phyloP scores from a whole-genome alignment of 306 rosid species.

The Begonia masoniana region DNA sequence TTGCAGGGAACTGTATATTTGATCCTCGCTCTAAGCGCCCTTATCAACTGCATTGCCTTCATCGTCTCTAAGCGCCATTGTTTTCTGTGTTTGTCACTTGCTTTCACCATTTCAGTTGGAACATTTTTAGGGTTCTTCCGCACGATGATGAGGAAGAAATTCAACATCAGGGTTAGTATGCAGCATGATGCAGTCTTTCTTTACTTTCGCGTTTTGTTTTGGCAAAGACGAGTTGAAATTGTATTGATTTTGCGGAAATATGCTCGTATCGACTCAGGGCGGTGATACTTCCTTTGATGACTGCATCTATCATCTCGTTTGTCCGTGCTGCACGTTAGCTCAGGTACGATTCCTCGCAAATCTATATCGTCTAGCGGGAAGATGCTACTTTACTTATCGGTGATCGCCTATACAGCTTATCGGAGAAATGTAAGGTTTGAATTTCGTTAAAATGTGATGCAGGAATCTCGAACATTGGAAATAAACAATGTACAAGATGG shows the following conservation, averaged over 20 bases:
- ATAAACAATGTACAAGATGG: constrained; percentile 96
- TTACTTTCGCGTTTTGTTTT: too few species aligned
- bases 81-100: constrained; percentile 63
- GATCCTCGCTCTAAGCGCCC: constrained; percentile 31
- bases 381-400: too few species aligned
- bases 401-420: neutral
- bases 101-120: constrained; percentile 41
- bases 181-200: too few species aligned
- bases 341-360: constrained; percentile 22
- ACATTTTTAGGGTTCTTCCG: constrained; percentile 76
- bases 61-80: constrained; percentile 40
- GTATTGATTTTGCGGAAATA: too few species aligned
- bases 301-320: constrained; percentile 42
- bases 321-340: constrained; percentile 45
- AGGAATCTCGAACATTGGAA: constrained; percentile 94
- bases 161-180: constrained; percentile 73
- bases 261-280: constrained; percentile 17
- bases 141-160: constrained; percentile 68
- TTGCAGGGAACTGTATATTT: constrained; percentile 54
- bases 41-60: constrained; percentile 46
- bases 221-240: too few species aligned
- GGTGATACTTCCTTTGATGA: constrained; percentile 38
- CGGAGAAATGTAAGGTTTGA: neutral
- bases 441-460: constrained; percentile 12
- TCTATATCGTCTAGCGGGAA: neutral